These are phyloP conservation scores for Wickerhamiella parazyma DNA, from an alignment of 805 yeast species.

Conservation along the genomic window DNA sequence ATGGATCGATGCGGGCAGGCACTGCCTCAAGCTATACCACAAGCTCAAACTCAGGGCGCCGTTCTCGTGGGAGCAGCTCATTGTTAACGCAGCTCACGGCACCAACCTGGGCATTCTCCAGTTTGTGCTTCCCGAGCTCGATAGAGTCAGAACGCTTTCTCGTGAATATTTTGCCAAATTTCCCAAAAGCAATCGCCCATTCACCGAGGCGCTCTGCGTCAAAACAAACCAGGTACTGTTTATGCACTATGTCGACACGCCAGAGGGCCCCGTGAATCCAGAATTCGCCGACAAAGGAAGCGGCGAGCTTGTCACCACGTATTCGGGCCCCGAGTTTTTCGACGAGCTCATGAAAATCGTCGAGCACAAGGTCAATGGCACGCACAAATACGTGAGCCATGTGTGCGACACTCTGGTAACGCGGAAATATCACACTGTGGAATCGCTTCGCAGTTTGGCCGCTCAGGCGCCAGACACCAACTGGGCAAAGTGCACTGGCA, in stretches of 20 bases:
- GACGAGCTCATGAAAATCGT: background rate
- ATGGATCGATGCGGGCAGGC: constrained; percentile 2
- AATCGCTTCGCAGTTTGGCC: too few relatives aligned
- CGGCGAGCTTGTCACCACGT: background rate
- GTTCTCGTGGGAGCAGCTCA: constrained; percentile 3
- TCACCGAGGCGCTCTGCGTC: background rate
- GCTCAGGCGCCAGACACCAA: too few relatives aligned
- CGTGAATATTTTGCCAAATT: background rate
- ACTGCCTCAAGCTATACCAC: background rate
- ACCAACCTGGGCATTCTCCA: background rate
- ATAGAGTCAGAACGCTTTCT: background rate
- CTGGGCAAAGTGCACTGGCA: too few relatives aligned
- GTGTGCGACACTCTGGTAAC: background rate
- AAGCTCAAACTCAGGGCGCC: constrained; percentile 2
- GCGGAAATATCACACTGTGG: too few relatives aligned
- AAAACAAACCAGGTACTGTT: background rate
- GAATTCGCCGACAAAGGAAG: background rate
- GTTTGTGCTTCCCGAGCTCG: background rate
- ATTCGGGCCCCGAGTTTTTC: constrained; percentile 1
- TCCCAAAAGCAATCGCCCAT: background rate
- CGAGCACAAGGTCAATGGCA: background rate
- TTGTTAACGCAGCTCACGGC: background rate
- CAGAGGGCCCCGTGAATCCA: constrained; percentile 2
- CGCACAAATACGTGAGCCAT: background rate
- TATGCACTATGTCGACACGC: constrained; percentile 1